Conservation (phyloP, 2,329 filamentous ascomycete species). For the Aureobasidium mangrovei region DNA sequence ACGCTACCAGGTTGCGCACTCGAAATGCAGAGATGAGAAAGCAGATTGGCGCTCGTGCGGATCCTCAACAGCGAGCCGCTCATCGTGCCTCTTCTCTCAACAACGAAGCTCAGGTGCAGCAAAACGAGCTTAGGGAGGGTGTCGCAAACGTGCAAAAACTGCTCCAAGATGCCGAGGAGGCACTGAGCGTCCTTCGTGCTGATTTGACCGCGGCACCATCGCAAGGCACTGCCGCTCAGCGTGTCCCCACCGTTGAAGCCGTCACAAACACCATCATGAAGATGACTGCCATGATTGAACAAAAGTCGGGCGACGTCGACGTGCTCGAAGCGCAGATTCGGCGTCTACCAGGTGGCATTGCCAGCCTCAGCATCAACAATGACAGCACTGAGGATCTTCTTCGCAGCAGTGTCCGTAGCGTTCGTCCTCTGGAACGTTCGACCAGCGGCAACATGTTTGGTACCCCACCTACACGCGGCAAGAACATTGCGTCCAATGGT, state of each 20-base stretch:
- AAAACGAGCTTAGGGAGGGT: conserved; percentile 71
- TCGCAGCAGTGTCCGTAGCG: conserved; percentile 21
- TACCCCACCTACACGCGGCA: conserved; percentile 28
- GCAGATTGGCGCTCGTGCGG: conserved; percentile 59
- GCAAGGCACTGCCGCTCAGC: conserved; percentile 40
- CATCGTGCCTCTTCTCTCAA: conserved; percentile 66
- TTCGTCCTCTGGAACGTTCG: conserved; percentile 21
- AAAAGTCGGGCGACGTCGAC: conserved; percentile 82
- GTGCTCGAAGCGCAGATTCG: conserved; percentile 81
- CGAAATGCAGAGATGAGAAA: conserved; percentile 73
- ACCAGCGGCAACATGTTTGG: conserved; percentile 26
- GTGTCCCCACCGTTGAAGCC: conserved; percentile 76
- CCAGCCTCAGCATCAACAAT: conserved; percentile 21
- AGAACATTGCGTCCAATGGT: conserved; percentile 21
- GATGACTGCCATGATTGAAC: conserved; percentile 88
- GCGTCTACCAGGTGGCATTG: conserved; percentile 43
- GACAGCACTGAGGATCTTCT: conserved; percentile 26
- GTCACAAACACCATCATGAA: conserved; percentile 85
- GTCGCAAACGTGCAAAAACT: conserved; percentile 65
- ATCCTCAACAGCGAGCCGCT: conserved; percentile 57
- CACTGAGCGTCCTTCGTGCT: conserved; percentile 67
- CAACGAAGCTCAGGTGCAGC: conserved; percentile 73
- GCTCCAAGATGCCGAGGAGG: conserved; percentile 71
- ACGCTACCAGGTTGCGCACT: conserved; percentile 61
- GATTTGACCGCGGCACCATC: conserved; percentile 53